phyloP scores from a whole-genome alignment of 208 protist genomes.

The Trichomonas gallinae region DNA sequence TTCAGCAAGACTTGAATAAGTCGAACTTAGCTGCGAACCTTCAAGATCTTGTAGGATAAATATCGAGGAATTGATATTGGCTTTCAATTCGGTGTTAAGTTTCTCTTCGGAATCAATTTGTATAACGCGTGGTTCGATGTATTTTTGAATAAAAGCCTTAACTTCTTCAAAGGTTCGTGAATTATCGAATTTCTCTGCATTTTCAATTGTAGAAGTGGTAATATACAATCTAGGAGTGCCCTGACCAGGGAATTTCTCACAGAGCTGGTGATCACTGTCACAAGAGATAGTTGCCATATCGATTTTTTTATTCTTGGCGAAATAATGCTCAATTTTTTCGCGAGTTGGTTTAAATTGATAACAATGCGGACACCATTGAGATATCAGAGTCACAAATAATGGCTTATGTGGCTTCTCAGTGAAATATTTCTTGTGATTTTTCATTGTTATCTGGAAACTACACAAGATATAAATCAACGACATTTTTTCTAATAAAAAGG shows the following conservation, averaged over 20 bases:
- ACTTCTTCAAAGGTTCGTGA: background rate
- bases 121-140: background rate
- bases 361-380: background rate
- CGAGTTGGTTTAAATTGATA: background rate
- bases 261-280: background rate
- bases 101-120: background rate
- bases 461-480: no score
- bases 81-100: background rate
- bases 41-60: background rate
- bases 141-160: background rate
- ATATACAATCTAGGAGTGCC: background rate
- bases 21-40: background rate
- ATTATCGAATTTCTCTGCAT: background rate
- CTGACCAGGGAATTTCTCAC: background rate
- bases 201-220: background rate
- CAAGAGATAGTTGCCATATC: background rate
- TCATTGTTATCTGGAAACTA: background rate
- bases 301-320: background rate
- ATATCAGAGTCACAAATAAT: background rate
- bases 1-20: background rate
- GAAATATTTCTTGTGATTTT: background rate
- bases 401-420: background rate
- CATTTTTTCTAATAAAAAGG: no score
- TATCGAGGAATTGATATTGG: background rate
- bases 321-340: background rate